Base-by-base conservation (phyloP, 805 yeast species). In the Kazachstania taianensis region DNA sequence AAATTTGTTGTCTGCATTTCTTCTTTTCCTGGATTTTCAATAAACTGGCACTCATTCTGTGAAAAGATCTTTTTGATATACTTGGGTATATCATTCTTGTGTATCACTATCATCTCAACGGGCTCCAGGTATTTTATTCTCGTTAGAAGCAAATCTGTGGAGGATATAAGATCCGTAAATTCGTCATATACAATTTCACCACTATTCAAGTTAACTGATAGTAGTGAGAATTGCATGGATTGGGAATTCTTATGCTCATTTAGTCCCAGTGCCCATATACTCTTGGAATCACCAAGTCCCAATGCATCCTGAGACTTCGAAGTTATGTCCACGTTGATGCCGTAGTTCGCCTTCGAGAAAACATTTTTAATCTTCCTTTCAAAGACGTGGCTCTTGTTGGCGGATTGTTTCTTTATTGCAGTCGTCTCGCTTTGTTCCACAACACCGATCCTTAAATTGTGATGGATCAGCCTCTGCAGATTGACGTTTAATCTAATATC, bases 381-480 rank as follows among this genome's bases (percentile, higher is more conserved):
- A 57, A 89, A 83, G 2, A 86, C 68, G 18, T 67, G 65, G 20
- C 68, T 61, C 37, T 71, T 72, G 41, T 70, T 77, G 5, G 71
- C 56, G 5, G 47, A 37, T 12, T 59, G 61, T 5, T 71, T 67
- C 49, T 83, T 83, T 10, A 83, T 65, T 0, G 85, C 84, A 2
- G 85, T 78, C 0, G 89, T 74, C 52, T 89, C 96, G 4, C 73
- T 62, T 51, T 92, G 97, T 49, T 80, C 79, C 0, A 87, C 92
- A 2, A 92, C 74, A 0, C 94, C 97, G 3, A 92, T 84, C 52
- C 81, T 87, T 40, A 73, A 62, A 0, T 96, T 95, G 37, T 65
- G 65, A 27, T 70, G 72, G 4, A 92, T 65, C 13, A 89, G 61
- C 40, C 89, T 66, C 53, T 81, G 81, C 25, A 87, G 60, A 54